Base-by-base conservation (phyloP, 441 rosid species). In the Pelargonium myrrhifolium region DNA sequence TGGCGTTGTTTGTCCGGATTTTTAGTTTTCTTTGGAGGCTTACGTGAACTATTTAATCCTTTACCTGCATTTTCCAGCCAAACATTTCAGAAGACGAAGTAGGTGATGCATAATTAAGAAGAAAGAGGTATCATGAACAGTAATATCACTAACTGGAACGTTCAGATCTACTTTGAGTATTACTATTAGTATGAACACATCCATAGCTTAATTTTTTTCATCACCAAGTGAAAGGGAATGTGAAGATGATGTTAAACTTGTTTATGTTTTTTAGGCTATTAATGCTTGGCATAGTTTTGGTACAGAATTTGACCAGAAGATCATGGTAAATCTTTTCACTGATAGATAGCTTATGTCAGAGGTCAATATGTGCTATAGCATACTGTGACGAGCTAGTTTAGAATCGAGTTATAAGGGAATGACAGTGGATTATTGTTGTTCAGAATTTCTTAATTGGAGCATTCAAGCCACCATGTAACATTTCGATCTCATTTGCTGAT, bases 371-470 rank as follows among this genome's bases (percentile, higher is more conserved):
- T 51, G 58, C 9, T 51, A 4, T 17, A 14, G 58, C 58, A 51
- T 51, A 31, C 5, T 31, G 37, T 51, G 58, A 15, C 58, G 8
- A 17, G 0, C 3, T 51, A 17, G 37, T 51, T 51, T 51, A 4
- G 58, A 51, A 20, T 51, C 17, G 18, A 15, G 35, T 22, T 21
- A 21, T 21, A 59, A 3, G 37, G 37, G 37, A 17, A 59, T 59
- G 63, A 12, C 37, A 2, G 17, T 59, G 63, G 15, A 55, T 72
- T 59, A 9, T 45, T 28, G 17, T 22, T 66, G 68, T 64, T 51
- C 71, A 79, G 80, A 76, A 79, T 74, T 76, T 68, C 63, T 49
- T 79, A 66, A 61, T 76, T 64, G 83, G 80, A 71, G 83, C 78
- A 74, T 79, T 79, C 78, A 79, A 79, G 71, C 80, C 80, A 6